Base-by-base conservation (phyloP, 129 eudicot genomes). In the Glebionis coronaria region DNA sequence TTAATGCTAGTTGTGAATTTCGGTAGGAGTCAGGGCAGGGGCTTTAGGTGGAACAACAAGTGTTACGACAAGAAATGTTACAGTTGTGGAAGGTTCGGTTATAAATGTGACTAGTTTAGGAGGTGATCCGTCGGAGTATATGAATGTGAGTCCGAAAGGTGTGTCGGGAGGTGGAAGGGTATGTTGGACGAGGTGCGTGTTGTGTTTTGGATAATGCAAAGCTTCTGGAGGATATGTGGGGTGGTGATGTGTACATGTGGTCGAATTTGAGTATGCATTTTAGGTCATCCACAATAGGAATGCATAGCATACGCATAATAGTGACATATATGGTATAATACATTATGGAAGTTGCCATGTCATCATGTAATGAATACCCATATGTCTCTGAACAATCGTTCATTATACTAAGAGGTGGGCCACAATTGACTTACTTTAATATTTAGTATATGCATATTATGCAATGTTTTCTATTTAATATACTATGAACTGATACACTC, bases 141-240 rank as follows among this genome's bases (percentile, higher is more conserved):
- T 86, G 9, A 73, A 82, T 40, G 97, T 96, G 62, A 81, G 83
- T 2, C 97, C 97, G 0, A 70, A 71, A 63, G 83, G 79, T n/a
- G 78, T 60, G 12, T 67, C 75, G n/a, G 97, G 97, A 9, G 95
- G 82, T 1, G 97, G 97, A 6, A 96, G 90, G 35, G 97, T 82
- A 88, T 55, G 96, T 96, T 38, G 97, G 97, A 9, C 79, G 97
- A 70, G 97, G 96, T 18, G 97, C 97, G 29, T 87, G 86, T 67
- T 90, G 97, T 71, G 92, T 91, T 63, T 73, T 73, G 78, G 97
- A 91, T 73, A 87, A 91, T 79, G 68, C 72, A 38, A 85, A 82
- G 85, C 75, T 83, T 1, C 89, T 90, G 12, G 95, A 86, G 77
- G 97, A 90, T 75, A 90, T 87, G 16, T 91, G 96, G 96, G 97